phyloP scores from a whole-genome alignment of 2,329 filamentous ascomycete species.

The Fusarium verticillioides region DNA sequence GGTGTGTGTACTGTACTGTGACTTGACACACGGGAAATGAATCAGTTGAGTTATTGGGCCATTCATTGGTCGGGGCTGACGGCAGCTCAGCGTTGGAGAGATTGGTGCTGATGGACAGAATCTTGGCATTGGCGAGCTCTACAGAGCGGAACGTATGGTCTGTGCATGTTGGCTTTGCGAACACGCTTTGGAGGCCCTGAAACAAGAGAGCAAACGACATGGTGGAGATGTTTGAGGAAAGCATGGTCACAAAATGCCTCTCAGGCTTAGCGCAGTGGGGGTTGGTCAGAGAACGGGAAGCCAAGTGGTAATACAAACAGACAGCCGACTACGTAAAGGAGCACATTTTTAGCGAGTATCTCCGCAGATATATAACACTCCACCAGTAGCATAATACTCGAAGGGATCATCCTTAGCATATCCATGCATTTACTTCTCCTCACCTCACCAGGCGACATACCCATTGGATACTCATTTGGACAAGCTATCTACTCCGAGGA shows the following conservation, averaged over 20 bases:
- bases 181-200: not conserved
- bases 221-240: not conserved
- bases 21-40: slow-evolving; percentile 8
- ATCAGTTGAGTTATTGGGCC: not conserved
- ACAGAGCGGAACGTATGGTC: not conserved
- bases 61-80: not conserved
- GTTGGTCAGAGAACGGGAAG: too few species aligned
- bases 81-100: not conserved
- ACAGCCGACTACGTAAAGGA: not conserved
- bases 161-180: not conserved
- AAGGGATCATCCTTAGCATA: not conserved
- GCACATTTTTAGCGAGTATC: not conserved
- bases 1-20: slow-evolving; percentile 21
- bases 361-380: not conserved
- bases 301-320: not conserved
- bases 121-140: not conserved
- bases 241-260: not conserved
- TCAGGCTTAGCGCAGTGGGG: not conserved
- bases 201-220: not conserved
- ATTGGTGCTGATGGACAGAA: not conserved
- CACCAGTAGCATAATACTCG: too few species aligned
- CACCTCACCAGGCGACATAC: not conserved
- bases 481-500: not conserved
- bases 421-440: not conserved
- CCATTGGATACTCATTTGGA: not conserved